Evolutionary conservation across 1,284 basidiomycete species (phyloP), one percentile per base, ranked within the genome.

Genomic region (Clitocybe nebularis): DNA sequence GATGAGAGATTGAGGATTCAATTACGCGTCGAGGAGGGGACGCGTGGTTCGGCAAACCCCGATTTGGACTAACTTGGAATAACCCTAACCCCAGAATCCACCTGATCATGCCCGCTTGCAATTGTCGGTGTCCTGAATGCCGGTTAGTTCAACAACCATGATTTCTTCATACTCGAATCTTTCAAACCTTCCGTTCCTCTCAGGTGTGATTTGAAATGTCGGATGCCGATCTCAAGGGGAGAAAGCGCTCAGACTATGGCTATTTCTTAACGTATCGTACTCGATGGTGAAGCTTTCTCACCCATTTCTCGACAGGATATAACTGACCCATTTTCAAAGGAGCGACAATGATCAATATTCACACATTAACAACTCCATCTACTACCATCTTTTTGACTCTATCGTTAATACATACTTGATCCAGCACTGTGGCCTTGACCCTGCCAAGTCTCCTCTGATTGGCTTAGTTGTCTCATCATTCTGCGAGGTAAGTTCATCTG

Each of bases 341-440:
- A 84, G 75, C 52, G 86, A 89, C 67, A 89, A 89, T 52, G 86
- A 89, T 64, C 84, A 87, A 53, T 89, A 89, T 56, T 72, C 75
- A 5, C 85, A 89, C 49, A 66, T 88, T 51, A 89, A 89, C 62
- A 89, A 89, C 60, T 72, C 81, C 0, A 64, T 86, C n/a, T 89
- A 86, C 60, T 85, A 86, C 57, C 82, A 84, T 54, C 71, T 86
- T 40, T 84, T 88, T 58, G 85, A 88, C 63, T 84, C 84, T 4
- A 66, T 87, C 52, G 67, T 88, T 59, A 89, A 89, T 58, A 73
- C 81, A 4, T 87, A 84, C 57, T 75, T 87, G 48, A 79, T 84
- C 33, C 61, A 75, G 43, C 61, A 68, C 24, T 85, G 82, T 47
- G 71, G 67, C 2, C 66, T 78, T 20, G 59, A 69, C 13, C 81